These are phyloP conservation scores for Papilionanthe hybrid DNA, from an alignment of 116 monocot species.

Conservation along the genomic window DNA sequence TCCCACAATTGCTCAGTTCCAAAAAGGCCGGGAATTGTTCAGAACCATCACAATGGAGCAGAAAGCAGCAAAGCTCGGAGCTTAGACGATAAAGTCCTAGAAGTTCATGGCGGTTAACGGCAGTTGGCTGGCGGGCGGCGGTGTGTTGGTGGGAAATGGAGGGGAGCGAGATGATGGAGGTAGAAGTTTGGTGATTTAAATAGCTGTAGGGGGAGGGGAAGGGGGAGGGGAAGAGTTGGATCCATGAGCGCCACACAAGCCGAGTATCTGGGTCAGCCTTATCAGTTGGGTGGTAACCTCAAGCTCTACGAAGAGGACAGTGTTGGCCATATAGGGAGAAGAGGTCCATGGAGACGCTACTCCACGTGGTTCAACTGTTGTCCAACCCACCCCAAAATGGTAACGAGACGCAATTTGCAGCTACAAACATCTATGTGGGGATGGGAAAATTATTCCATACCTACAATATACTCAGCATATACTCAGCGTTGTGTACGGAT, in stretches of 20 bases:
- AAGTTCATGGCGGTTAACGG: too few relatives aligned
- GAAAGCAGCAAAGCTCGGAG: not conserved
- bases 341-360: too few relatives aligned
- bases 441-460: too few relatives aligned
- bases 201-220: not conserved
- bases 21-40: not conserved
- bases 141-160: not conserved
- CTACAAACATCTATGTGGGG: too few relatives aligned
- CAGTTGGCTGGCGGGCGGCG: not conserved
- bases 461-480: too few relatives aligned
- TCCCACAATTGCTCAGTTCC: constrained; percentile 6
- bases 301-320: not conserved
- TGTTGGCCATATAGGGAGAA: too few relatives aligned
- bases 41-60: constrained; percentile 1
- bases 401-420: too few relatives aligned
- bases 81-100: not conserved
- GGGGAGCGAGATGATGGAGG: not conserved
- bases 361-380: too few relatives aligned
- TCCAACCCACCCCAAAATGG: too few relatives aligned
- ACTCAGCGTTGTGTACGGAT: too few relatives aligned
- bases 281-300: not conserved
- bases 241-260: constrained; percentile 19
- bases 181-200: not conserved
- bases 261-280: constrained; percentile 8
- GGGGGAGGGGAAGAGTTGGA: constrained; percentile 18